Evolutionary conservation across 2,329 filamentous ascomycete genomes (phyloP).

Genomic region (Exophiala oligosperma): DNA sequence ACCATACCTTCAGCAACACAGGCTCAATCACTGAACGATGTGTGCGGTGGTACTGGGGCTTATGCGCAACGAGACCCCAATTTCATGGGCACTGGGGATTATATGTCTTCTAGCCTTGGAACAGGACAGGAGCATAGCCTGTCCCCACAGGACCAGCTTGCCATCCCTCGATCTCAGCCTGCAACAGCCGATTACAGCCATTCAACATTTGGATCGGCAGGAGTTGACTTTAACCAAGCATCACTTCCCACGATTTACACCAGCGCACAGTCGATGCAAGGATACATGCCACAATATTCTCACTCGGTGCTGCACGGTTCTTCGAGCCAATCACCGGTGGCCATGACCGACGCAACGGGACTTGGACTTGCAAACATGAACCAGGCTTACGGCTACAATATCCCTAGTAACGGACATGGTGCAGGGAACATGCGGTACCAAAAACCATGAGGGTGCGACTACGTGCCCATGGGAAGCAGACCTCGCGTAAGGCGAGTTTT

Average conservation of each 20-base stretch:
- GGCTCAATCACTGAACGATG: neutral
- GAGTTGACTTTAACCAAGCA: conserved; percentile 11
- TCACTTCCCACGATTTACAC: conserved; percentile 12
- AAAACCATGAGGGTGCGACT: neutral
- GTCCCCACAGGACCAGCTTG: conserved; percentile 14
- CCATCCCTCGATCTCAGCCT: conserved; percentile 17
- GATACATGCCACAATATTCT: conserved; percentile 14
- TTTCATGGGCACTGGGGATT: conserved; percentile 6
- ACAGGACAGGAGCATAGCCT: conserved; percentile 8
- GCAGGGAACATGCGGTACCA: conserved; percentile 11
- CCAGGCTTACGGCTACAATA: conserved; percentile 11
- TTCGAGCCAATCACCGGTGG: conserved; percentile 5
- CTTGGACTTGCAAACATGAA: conserved; percentile 17
- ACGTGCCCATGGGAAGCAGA: neutral
- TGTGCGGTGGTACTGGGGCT: conserved; percentile 3
- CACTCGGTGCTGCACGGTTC: conserved; percentile 10
- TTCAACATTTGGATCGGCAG: conserved; percentile 6
- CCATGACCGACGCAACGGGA: conserved; percentile 8
- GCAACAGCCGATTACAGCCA: conserved; percentile 5
- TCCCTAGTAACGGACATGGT: neutral
- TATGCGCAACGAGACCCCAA: conserved; percentile 8
- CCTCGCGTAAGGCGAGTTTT: neutral
- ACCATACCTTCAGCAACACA: conserved; percentile 9
- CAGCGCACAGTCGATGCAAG: conserved; percentile 7
- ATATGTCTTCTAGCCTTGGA: conserved; percentile 3